Conservation (phyloP, 305 asterid genomes). For the Rubia occidens region DNA sequence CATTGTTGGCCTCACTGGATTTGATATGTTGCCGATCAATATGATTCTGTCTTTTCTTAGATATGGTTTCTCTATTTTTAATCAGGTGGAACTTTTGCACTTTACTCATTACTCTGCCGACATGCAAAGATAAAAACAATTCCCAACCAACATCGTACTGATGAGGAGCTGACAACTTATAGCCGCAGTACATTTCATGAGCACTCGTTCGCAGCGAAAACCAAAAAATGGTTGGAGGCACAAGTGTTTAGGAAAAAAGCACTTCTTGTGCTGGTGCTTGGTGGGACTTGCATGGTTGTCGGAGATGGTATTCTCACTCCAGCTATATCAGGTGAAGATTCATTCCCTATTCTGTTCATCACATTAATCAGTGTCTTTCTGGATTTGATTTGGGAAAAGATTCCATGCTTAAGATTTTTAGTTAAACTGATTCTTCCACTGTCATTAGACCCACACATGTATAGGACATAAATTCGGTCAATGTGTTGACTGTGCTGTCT, state of each 20-base stretch:
- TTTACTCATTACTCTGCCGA: conserved; percentile 88
- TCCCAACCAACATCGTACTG: conserved; percentile 95
- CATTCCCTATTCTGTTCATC: background rate
- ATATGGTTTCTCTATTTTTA: background rate
- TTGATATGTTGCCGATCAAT: no score
- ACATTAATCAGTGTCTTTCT: background rate
- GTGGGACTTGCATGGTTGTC: conserved; percentile 89
- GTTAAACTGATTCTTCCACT: background rate
- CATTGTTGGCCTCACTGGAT: background rate
- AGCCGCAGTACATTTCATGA: conserved; percentile 84
- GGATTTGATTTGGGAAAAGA: background rate
- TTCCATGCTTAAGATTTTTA: background rate
- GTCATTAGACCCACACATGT: background rate
- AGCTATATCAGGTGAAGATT: conserved; percentile 72
- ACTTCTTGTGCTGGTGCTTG: conserved; percentile 74
- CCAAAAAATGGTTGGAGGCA: conserved; percentile 86
- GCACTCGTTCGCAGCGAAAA: conserved; percentile 86
- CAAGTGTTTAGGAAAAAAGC: conserved; percentile 47
- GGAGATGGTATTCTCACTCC: conserved; percentile 99
- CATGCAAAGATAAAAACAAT: conserved; percentile 88
- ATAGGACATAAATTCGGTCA: background rate
- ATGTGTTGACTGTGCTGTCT: background rate
- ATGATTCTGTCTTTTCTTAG: background rate
- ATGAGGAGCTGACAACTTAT: conserved; percentile 95
- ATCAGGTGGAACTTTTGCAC: conserved; percentile 96